phyloP scores from a whole-genome alignment of 441 rosid genomes.

The Eruca vesicaria region DNA sequence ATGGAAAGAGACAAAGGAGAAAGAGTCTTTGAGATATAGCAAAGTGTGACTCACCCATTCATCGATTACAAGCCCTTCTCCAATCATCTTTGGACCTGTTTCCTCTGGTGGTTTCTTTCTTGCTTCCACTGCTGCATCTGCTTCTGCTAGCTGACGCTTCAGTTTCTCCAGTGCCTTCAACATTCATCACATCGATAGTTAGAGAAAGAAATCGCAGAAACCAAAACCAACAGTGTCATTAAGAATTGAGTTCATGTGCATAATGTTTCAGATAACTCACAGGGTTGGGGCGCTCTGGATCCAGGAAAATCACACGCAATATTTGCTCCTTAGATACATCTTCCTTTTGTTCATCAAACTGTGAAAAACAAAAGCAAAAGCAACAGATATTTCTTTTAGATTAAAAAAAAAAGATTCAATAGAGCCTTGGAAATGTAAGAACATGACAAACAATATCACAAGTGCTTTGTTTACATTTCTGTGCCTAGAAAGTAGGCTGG shows the following conservation, averaged over 20 bases:
- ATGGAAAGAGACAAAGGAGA: not conserved
- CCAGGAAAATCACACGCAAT: slow-evolving; percentile 61
- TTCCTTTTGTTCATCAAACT: slow-evolving; percentile 77
- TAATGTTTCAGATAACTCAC: slow-evolving; percentile 35
- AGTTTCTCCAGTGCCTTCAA: slow-evolving; percentile 39
- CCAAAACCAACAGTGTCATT: not conserved
- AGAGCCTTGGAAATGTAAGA: not conserved
- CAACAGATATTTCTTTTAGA: no score
- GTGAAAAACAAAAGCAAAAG: slow-evolving; percentile 1
- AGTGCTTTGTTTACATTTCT: not conserved
- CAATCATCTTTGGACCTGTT: slow-evolving; percentile 58
- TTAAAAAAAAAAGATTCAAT: no score
- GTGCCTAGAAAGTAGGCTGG: not conserved
- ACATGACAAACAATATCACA: not conserved
- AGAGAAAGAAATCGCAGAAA: not conserved
- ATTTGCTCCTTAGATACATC: slow-evolving; percentile 56
- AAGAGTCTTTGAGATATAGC: not conserved
- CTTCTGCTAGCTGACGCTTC: slow-evolving; percentile 46
- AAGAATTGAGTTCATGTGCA: not conserved
- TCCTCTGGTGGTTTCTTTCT: slow-evolving; percentile 43
- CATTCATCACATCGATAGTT: not conserved
- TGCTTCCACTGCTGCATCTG: slow-evolving; percentile 42
- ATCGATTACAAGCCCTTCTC: slow-evolving; percentile 81
- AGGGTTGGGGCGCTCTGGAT: slow-evolving; percentile 58
- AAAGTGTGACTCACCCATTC: slow-evolving; percentile 61